These are phyloP conservation scores for Gigaspora rosea DNA, from an alignment of 192 early-diverging fungal genomes.

Conservation along the genomic window DNA sequence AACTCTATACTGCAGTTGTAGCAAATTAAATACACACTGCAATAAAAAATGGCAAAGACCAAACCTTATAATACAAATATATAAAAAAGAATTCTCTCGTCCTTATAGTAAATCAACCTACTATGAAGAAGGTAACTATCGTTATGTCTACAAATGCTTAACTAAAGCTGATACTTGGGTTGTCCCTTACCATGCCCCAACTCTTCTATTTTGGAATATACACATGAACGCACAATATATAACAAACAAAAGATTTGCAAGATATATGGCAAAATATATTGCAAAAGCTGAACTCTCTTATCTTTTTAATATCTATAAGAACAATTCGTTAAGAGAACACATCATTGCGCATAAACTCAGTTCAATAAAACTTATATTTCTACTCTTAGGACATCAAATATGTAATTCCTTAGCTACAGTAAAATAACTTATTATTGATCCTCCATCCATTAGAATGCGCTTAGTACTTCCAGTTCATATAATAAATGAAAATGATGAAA, in stretches of 20 bases:
- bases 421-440: not conserved
- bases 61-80: too few species aligned
- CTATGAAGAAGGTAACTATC: not conserved
- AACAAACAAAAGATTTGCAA: not conserved
- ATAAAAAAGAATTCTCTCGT: not conserved
- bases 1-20: too few species aligned
- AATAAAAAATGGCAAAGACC: too few species aligned
- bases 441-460: too few species aligned
- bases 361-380: too few species aligned
- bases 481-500: not conserved
- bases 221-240: not conserved
- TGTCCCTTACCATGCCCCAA: not conserved
- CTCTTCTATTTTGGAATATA: not conserved
- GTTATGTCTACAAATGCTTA: not conserved
- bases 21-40: too few species aligned
- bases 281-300: too few species aligned
- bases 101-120: not conserved
- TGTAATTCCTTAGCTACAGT: too few species aligned
- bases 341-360: not conserved
- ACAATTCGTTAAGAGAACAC: too few species aligned
- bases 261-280: not conserved
- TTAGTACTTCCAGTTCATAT: not conserved
- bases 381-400: too few species aligned
- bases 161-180: not conserved
- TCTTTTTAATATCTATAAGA: too few species aligned